These are phyloP conservation scores for Schizonepeta tenuifolia DNA, from an alignment of 257 asterid species.

Conservation along the genomic window DNA sequence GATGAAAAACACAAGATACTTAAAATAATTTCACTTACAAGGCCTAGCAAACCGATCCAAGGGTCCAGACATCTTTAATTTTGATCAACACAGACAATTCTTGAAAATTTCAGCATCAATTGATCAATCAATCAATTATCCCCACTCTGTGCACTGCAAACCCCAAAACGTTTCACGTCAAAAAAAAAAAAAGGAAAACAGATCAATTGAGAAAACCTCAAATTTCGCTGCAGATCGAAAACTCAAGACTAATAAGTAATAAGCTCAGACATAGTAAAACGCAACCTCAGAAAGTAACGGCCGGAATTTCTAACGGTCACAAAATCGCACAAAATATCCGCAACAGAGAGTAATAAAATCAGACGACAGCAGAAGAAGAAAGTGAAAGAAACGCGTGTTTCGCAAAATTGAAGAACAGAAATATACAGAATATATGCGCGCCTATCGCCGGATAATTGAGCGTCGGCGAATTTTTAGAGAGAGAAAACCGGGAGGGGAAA, in stretches of 20 bases:
- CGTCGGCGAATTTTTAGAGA: constrained; percentile 45
- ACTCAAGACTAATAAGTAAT: constrained; percentile 6
- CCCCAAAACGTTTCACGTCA: constrained; percentile 11
- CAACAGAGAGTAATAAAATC: constrained; percentile 32
- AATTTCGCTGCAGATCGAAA: constrained; percentile 28
- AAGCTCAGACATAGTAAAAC: constrained; percentile 11
- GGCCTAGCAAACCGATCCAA: constrained; percentile 91
- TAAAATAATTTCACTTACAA: constrained; percentile 53
- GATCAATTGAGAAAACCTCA: neutral
- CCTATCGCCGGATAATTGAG: constrained; percentile 52
- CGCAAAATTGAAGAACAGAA: neutral
- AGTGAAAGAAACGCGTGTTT: neutral
- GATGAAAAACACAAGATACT: constrained; percentile 19
- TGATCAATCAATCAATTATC: constrained; percentile 31
- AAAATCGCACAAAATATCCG: constrained; percentile 40
- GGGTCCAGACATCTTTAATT: constrained; percentile 80
- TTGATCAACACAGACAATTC: constrained; percentile 28
- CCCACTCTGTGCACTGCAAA: constrained; percentile 17
- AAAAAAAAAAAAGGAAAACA: constrained; percentile 7
- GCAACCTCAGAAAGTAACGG: constrained; percentile 39
- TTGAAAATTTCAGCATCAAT: constrained; percentile 29
- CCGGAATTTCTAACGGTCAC: constrained; percentile 41
- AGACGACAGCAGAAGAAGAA: neutral
- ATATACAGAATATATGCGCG: neutral
- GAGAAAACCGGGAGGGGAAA: constrained; percentile 20